Conservation (phyloP, 331 rosid species). For the Acacia concinna region DNA sequence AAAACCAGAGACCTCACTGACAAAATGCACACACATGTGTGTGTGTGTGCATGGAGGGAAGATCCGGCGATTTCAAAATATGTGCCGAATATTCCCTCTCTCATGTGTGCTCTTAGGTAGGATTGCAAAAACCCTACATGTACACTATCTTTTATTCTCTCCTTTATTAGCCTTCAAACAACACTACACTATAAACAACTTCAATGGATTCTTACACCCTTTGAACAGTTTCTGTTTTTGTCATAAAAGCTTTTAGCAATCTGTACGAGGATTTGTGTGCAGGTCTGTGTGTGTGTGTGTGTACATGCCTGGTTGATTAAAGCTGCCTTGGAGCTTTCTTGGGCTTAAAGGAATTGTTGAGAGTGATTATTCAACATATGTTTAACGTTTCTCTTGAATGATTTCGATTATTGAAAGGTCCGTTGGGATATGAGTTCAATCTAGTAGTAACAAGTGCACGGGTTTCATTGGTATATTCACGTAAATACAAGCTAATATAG, state of each 20-base stretch:
- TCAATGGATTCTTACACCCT: not conserved
- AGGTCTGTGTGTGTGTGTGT: not conserved
- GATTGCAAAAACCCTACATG: not conserved
- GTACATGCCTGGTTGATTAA: not conserved
- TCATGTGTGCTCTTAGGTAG: not conserved
- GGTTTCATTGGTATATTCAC: not conserved
- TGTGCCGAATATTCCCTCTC: not conserved
- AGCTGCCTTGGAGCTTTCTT: not conserved
- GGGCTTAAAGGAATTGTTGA: not conserved
- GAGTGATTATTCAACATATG: not conserved
- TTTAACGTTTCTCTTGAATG: not conserved
- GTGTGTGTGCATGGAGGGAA: not conserved
- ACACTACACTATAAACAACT: not conserved
- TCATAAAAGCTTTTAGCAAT: not conserved
- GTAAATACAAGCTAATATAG: not conserved
- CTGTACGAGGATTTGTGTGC: not conserved
- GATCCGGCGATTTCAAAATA: not conserved
- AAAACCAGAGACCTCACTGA: constrained; percentile 2
- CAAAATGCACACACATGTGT: not conserved
- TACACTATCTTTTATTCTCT: too few relatives aligned
- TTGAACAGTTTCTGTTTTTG: not conserved
- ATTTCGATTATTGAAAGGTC: not conserved
- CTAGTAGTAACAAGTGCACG: not conserved
- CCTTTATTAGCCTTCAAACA: not conserved
- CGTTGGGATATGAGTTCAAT: not conserved